A percentile compares a stretch with the other conserved stretches of the same genome.
Conservation (phyloP, 768 basidiomycete species). For the Mycena albidolilacea region DNA sequence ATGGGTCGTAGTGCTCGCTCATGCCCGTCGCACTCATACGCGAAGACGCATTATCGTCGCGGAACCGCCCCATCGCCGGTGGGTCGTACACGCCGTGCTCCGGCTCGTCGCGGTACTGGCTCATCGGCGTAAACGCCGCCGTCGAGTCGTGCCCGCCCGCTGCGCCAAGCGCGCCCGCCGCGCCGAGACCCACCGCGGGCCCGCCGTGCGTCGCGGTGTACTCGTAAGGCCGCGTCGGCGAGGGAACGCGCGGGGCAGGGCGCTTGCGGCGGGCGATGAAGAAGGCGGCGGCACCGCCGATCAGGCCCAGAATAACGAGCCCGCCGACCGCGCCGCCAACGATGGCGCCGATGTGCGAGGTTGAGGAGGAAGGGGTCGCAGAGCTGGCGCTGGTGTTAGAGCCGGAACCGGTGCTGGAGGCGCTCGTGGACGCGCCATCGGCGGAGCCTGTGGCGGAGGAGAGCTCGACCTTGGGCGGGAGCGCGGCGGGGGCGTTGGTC, state of each 20-base stretch:
- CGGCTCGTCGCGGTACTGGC: conserved; percentile 30
- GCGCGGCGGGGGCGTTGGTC: conserved; percentile 53
- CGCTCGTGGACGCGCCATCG: conserved; percentile 42
- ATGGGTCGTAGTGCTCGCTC: conserved; percentile 36
- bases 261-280: conserved; percentile 79
- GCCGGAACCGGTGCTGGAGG: conserved; percentile 21
- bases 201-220: conserved; percentile 35
- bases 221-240: conserved; percentile 43
- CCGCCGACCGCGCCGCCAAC: conserved; percentile 59
- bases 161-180: conserved; percentile 27
- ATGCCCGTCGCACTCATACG: conserved; percentile 15
- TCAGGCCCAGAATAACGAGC: conserved; percentile 55
- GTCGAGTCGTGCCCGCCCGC: conserved; percentile 10
- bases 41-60: conserved; percentile 22
- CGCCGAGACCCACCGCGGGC: conserved; percentile 29
- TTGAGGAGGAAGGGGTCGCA: conserved; percentile 24
- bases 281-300: conserved; percentile 48
- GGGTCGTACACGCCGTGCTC: conserved; percentile 11
- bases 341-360: conserved; percentile 48
- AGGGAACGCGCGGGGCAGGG: conserved; percentile 70
- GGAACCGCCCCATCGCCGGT: conserved; percentile 31
- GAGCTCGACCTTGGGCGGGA: conserved; percentile 67
- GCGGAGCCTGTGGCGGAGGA: conserved; percentile 58
- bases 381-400: conserved; percentile 33
- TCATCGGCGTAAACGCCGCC: conserved; percentile 7